Percentiles rank a stretch among this genome's conserved stretches.
phyloP scores from a whole-genome alignment of 1,139 yeast genomes.

The Kodamaea arcana region DNA sequence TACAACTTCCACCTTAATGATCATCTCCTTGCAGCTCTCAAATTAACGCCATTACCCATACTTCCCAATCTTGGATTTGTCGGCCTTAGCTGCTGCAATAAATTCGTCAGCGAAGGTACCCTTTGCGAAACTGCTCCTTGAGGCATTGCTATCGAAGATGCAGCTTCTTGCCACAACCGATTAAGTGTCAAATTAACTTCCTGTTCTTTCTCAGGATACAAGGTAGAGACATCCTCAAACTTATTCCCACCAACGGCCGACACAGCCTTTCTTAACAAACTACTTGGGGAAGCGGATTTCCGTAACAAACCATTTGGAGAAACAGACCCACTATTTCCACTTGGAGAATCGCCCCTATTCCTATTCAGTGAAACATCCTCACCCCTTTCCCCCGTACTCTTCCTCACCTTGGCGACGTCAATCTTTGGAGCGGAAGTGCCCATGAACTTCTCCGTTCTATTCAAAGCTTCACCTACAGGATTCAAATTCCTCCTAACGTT shows the following conservation, averaged over 20 bases:
- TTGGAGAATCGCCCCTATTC: neutral
- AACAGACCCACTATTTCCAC: neutral
- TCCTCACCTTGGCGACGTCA: constrained; percentile 20
- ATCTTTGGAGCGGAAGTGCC: constrained; percentile 14
- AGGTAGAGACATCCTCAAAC: constrained; percentile 34
- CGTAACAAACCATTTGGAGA: constrained; percentile 4
- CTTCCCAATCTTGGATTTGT: constrained; percentile 21
- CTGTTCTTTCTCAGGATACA: constrained; percentile 29
- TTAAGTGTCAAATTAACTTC: constrained; percentile 26
- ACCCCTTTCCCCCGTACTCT: constrained; percentile 6
- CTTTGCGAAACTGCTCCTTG: constrained; percentile 1
- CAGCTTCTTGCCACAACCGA: constrained; percentile 43
- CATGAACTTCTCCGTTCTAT: constrained; percentile 33
- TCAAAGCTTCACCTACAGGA: constrained; percentile 63
- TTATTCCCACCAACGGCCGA: constrained; percentile 20
- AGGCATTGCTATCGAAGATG: constrained; percentile 7
- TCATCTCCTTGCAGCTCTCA: neutral
- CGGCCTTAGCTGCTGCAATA: constrained; percentile 16
- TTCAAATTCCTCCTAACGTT: constrained; percentile 66
- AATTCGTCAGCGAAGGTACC: constrained; percentile 1
- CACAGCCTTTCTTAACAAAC: too few species aligned
- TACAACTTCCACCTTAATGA: too few species aligned
- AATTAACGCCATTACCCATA: neutral
- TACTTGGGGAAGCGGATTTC: neutral
- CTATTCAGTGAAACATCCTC: too few species aligned